These are phyloP conservation scores for Bolboschoenoplectus hybrid DNA, from an alignment of 202 grass and related monocot genomes.

Conservation along the genomic window DNA sequence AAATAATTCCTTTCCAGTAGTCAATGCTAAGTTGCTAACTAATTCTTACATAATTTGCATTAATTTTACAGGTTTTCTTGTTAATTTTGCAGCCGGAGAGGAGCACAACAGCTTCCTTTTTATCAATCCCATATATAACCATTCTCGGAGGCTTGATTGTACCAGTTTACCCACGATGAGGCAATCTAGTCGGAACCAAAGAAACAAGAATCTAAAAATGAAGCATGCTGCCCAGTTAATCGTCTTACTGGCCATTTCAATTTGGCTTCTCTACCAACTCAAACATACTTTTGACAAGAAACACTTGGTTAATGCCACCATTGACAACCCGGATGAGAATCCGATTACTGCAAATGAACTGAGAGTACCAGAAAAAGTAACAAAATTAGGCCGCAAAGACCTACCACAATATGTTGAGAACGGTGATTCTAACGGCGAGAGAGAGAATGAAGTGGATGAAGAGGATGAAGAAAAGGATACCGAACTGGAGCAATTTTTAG, in stretches of 20 bases:
- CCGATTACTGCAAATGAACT: background rate
- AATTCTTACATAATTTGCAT: background rate
- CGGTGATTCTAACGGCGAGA: background rate
- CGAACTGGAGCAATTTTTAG: background rate
- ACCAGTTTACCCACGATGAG: conserved; percentile 50
- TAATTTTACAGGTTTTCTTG: background rate
- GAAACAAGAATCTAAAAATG: conserved; percentile 51
- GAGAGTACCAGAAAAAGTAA: background rate
- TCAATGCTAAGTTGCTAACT: too few species aligned
- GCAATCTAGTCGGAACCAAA: conserved; percentile 60
- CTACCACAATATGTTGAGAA: conserved; percentile 25
- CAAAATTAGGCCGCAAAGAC: conserved; percentile 55
- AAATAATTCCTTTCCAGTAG: background rate
- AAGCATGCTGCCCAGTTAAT: conserved; percentile 52
- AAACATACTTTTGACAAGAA: conserved; percentile 48
- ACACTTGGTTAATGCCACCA: conserved; percentile 17
- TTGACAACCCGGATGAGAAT: background rate
- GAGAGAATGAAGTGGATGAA: conserved; percentile 4
- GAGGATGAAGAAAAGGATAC: conserved; percentile 23
- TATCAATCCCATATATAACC: background rate
- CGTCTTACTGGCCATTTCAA: conserved; percentile 51
- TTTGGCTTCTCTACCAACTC: conserved; percentile 78
- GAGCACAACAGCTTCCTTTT: conserved; percentile 1
- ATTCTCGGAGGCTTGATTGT: background rate
- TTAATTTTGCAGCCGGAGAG: background rate